Percentiles rank a stretch among this genome's conserved stretches.
phyloP scores from a whole-genome alignment of 164 flowering plant genomes.

The Dillenia suffruticosa region DNA sequence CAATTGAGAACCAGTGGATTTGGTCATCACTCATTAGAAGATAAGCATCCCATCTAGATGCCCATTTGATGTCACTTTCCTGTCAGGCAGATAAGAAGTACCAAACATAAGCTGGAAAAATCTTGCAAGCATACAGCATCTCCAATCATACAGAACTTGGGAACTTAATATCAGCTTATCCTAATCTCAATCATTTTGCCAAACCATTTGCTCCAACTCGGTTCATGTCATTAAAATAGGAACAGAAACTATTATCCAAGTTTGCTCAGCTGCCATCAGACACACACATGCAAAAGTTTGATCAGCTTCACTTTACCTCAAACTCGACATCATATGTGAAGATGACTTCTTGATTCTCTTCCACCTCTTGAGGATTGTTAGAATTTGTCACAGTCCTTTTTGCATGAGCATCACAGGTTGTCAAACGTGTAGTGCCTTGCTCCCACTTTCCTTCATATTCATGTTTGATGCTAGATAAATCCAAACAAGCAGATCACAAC shows the following conservation, averaged over 20 bases:
- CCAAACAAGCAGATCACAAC: constrained; percentile 9
- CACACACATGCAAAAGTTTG: background rate
- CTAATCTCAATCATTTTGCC: too few relatives aligned
- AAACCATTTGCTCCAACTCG: too few relatives aligned
- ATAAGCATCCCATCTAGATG: constrained; percentile 81
- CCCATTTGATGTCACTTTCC: constrained; percentile 78
- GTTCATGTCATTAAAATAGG: too few relatives aligned
- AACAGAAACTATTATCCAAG: too few relatives aligned
- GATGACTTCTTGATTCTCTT: constrained; percentile 49
- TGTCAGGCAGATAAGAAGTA: constrained; percentile 7
- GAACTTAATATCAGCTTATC: too few relatives aligned
- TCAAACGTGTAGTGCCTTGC: constrained; percentile 24
- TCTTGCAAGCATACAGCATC: too few relatives aligned
- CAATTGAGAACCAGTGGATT: constrained; percentile 78
- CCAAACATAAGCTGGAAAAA: background rate
- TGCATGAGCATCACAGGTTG: constrained; percentile 60
- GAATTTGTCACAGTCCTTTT: constrained; percentile 42
- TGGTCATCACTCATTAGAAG: constrained; percentile 66
- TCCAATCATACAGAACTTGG: too few relatives aligned
- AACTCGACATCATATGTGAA: constrained; percentile 78
- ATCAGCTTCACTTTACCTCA: constrained; percentile 27
- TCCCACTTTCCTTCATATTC: constrained; percentile 81
- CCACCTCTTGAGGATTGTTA: constrained; percentile 60
- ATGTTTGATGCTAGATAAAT: constrained; percentile 64
- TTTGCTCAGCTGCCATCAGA: constrained; percentile 1